Conservation (phyloP, 768 basidiomycete genomes). For the Agrocybe praecox region DNA sequence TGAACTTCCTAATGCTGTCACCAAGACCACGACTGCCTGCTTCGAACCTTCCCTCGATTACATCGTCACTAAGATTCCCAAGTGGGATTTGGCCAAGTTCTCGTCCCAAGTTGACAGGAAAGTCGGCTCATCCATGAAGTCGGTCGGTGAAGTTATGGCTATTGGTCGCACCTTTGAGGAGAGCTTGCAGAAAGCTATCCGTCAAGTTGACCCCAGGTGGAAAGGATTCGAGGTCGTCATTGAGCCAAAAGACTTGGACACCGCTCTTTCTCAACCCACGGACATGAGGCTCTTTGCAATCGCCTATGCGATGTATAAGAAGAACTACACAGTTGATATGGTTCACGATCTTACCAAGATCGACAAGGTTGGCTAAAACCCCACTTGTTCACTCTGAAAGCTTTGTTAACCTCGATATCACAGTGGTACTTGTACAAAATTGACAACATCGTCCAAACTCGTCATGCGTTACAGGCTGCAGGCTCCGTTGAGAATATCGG, state of each 20-base stretch:
- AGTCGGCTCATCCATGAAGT: conserved; percentile 98
- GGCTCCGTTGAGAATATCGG: conserved; percentile 71
- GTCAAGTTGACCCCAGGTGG: conserved; percentile 96
- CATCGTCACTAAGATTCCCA: conserved; percentile 99
- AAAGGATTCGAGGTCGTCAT: conserved; percentile 97
- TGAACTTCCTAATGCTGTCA: conserved; percentile 97
- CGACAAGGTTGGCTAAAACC: conserved; percentile 77
- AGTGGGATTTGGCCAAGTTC: conserved; percentile 99
- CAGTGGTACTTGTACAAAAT: conserved; percentile 99
- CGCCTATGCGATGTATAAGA: conserved; percentile 96
- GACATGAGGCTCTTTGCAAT: conserved; percentile 97
- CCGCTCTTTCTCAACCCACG: conserved; percentile 79
- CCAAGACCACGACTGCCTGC: conserved; percentile 98
- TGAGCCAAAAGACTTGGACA: conserved; percentile 83
- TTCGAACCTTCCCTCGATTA: conserved; percentile 99
- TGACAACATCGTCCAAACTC: conserved; percentile 95
- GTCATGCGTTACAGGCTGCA: conserved; percentile 69
- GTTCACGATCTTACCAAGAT: conserved; percentile 97
- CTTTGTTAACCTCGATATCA: conserved; percentile 1
- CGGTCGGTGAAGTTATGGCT: conserved; percentile 99
- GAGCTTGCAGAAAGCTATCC: conserved; percentile 96
- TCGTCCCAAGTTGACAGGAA: conserved; percentile 90
- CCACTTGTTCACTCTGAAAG: neutral
- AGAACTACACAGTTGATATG: conserved; percentile 86
- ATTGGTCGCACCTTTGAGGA: conserved; percentile 99